Evolutionary conservation across 192 early-diverging fungal species (phyloP).

Genomic region (Blastocladiella britannica): DNA sequence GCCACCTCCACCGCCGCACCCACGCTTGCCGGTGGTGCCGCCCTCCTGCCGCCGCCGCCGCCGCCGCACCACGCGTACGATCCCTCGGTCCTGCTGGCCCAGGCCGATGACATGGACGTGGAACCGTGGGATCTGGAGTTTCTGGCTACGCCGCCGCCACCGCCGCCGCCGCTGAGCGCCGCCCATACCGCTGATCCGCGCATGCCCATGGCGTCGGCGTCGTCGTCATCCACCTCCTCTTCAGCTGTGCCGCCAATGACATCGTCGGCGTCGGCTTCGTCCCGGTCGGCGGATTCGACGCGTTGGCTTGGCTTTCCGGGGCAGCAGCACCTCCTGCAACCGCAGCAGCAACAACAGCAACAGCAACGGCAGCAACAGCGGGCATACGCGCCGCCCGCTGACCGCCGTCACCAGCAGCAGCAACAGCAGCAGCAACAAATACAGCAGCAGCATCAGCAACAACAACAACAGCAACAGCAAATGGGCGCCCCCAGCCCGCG

Average conservation of each 20-base stretch:
- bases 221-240: no score
- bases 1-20: no score
- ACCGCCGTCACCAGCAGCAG: not conserved
- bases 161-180: not conserved
- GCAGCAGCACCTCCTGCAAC: not conserved
- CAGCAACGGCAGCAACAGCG: not conserved
- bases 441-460: not conserved
- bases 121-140: no score
- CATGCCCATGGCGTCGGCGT: no score
- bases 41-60: no score
- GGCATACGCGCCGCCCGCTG: not conserved
- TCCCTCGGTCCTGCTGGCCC: no score
- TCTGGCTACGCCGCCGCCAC: not conserved
- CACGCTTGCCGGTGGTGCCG: no score
- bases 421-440: not conserved
- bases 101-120: no score
- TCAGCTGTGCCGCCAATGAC: not conserved
- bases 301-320: not conserved
- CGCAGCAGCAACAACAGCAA: not conserved
- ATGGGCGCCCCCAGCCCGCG: no score
- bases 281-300: not conserved
- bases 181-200: not conserved
- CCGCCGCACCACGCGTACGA: no score
- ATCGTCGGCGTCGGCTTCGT: not conserved
- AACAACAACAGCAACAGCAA: not conserved